phyloP scores from a whole-genome alignment of 2,329 filamentous ascomycete genomes.

The Ampelomyces quisqualis region DNA sequence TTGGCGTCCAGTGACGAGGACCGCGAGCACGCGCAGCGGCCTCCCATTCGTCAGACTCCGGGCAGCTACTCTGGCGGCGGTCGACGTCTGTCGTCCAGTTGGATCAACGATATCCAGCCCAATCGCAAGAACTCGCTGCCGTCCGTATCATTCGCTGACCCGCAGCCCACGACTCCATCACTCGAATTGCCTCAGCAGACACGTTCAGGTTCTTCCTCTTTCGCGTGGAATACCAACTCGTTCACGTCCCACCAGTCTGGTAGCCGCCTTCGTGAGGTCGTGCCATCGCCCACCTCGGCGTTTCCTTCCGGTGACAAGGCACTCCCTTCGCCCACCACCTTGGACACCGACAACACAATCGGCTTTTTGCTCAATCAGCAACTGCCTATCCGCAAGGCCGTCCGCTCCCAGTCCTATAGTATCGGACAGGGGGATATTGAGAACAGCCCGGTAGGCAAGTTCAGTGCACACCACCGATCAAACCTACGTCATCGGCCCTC shows the following conservation, averaged over 20 bases:
- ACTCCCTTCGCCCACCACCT: slow-evolving; percentile 31
- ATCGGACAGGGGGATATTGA: slow-evolving; percentile 78
- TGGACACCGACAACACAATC: slow-evolving; percentile 53
- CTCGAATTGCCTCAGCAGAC: slow-evolving; percentile 57
- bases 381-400: slow-evolving; percentile 87
- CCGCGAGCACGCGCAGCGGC: slow-evolving; percentile 54
- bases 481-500: slow-evolving; percentile 75
- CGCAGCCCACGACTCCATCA: slow-evolving; percentile 78
- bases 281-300: slow-evolving; percentile 39
- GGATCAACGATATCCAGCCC: slow-evolving; percentile 78
- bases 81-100: slow-evolving; percentile 51
- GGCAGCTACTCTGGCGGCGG: slow-evolving; percentile 25
- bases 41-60: slow-evolving; percentile 23
- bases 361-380: slow-evolving; percentile 46
- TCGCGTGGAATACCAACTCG: slow-evolving; percentile 47
- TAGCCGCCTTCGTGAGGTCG: slow-evolving; percentile 35
- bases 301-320: slow-evolving; percentile 24
- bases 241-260: slow-evolving; percentile 27
- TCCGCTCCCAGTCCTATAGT: slow-evolving; percentile 94
- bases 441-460: slow-evolving; percentile 47
- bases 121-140: slow-evolving; percentile 74
- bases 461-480: slow-evolving; percentile 52
- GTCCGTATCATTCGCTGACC: slow-evolving; percentile 67
- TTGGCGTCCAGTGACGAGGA: slow-evolving; percentile 95
- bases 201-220: slow-evolving; percentile 45